Percentiles rank a stretch among this genome's conserved stretches.
Conservation (phyloP, 2,329 filamentous ascomycete genomes). For the Paecilomyces variotii region DNA sequence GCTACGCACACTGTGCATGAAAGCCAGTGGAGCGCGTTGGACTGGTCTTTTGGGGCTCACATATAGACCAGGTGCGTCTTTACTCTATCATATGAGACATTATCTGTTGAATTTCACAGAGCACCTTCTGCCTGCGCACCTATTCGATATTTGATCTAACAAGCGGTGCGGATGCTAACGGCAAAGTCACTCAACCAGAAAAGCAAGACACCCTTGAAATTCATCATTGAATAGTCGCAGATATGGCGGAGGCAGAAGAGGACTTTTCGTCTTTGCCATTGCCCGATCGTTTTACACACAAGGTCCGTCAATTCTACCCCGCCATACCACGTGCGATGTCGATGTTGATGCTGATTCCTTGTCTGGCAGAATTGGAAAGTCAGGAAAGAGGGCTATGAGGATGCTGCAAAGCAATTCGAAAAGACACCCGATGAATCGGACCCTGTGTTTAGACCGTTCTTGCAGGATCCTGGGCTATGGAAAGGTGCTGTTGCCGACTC, state of each 20-base stretch:
- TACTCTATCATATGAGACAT: too few species aligned
- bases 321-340: background rate
- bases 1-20: background rate
- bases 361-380: slow-evolving; percentile 78
- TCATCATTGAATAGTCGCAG: slow-evolving; percentile 7
- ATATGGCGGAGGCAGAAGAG: slow-evolving; percentile 36
- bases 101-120: too few species aligned
- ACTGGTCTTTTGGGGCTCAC: background rate
- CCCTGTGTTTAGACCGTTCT: slow-evolving; percentile 77
- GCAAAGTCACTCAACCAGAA: background rate
- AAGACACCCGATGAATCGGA: slow-evolving; percentile 76
- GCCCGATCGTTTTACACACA: slow-evolving; percentile 35
- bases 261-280: slow-evolving; percentile 37
- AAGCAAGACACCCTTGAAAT: background rate
- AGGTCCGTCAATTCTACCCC: slow-evolving; percentile 18
- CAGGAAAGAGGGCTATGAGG: slow-evolving; percentile 89
- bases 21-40: background rate
- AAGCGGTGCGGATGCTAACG: background rate
- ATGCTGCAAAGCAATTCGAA: slow-evolving; percentile 79
- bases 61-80: background rate
- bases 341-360: slow-evolving; percentile 14
- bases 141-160: background rate
- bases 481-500: slow-evolving; percentile 88
- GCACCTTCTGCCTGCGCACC: too few species aligned
- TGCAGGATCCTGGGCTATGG: slow-evolving; percentile 78